phyloP scores from a whole-genome alignment of 2,329 filamentous ascomycete species.

The Ceratocystis eucalypticola region DNA sequence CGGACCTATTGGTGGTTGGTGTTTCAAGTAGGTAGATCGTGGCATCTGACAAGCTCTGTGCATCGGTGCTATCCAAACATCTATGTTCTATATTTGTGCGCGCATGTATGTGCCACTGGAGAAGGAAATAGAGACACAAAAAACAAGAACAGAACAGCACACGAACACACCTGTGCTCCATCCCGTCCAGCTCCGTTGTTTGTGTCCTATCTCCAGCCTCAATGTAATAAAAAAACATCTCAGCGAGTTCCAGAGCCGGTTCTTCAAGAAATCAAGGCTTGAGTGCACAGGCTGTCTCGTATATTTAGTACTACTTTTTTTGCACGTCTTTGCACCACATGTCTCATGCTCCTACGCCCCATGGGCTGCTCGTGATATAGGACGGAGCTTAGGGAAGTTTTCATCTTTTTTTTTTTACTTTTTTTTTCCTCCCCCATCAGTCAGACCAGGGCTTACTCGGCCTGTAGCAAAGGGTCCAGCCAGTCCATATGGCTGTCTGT shows the following conservation, averaged over 20 bases:
- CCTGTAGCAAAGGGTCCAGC: too few relatives aligned
- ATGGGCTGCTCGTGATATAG: neutral
- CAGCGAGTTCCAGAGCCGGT: too few relatives aligned
- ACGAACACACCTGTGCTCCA: neutral
- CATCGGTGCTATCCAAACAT: neutral
- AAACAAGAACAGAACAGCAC: too few relatives aligned
- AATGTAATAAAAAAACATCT: too few relatives aligned
- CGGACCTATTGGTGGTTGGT: neutral
- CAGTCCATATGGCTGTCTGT: too few relatives aligned
- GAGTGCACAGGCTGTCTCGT: neutral
- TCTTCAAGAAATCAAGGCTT: too few relatives aligned
- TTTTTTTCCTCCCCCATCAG: too few relatives aligned
- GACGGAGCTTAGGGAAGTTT: neutral
- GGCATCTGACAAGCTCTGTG: constrained; percentile 4
- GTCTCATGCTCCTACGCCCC: neutral
- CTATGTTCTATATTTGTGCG: neutral
- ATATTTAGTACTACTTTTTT: neutral
- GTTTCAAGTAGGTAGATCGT: constrained; percentile 1
- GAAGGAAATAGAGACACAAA: too few relatives aligned
- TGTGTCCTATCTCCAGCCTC: too few relatives aligned
- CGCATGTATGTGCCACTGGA: neutral
- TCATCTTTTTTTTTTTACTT: too few relatives aligned
- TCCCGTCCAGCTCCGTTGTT: neutral
- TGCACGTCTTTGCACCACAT: neutral
- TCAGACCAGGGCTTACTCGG: too few relatives aligned